Conservation (phyloP, 148 eudicot genomes). For the Pouteria glomerata region DNA sequence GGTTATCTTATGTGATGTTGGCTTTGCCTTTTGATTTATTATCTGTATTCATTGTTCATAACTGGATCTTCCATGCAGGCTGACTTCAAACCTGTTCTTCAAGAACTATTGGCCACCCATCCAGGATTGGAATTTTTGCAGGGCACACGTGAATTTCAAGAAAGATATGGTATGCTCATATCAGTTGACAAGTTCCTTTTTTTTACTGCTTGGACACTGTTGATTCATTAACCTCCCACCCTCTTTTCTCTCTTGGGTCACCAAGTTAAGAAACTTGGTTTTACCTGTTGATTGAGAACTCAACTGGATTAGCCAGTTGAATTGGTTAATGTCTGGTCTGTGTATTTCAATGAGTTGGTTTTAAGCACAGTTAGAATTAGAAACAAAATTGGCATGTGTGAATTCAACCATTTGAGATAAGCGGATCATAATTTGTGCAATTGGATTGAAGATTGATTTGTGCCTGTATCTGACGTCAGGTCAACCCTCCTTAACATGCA, state of each 20-base stretch:
- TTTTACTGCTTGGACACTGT: not conserved
- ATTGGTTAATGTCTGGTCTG: not conserved
- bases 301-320: not conserved
- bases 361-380: not conserved
- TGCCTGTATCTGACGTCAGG: too few species aligned
- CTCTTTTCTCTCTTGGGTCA: not conserved
- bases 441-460: too few species aligned
- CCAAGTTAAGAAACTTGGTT: not conserved
- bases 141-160: conserved; percentile 21
- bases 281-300: not conserved
- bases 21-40: not conserved
- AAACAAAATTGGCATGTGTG: too few species aligned
- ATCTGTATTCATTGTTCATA: not conserved
- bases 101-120: conserved; percentile 18
- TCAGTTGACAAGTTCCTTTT: not conserved
- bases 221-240: not conserved
- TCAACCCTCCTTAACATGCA: too few species aligned
- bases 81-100: conserved; percentile 19
- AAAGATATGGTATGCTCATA: conserved; percentile 21
- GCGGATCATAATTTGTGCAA: too few species aligned
- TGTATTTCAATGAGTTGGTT: not conserved
- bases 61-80: conserved; percentile 11
- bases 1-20: not conserved
- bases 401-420: too few species aligned
- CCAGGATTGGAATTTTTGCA: too few species aligned